Evolutionary conservation across 371 early-diverging fungal genomes (phyloP).

Genomic region (Batrachochytrium dendrobatidis): DNA sequence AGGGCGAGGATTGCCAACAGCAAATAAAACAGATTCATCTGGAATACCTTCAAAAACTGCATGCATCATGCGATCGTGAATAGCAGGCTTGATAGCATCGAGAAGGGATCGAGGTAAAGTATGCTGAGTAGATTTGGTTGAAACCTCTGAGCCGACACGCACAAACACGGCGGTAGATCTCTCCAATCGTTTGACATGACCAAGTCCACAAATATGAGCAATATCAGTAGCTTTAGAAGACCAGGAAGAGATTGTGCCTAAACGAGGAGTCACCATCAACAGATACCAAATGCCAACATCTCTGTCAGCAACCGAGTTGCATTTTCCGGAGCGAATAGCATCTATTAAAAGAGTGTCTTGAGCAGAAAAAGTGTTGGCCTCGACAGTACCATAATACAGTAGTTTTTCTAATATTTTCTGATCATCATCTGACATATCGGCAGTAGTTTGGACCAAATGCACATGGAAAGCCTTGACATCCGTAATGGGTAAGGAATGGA

Average conservation of each 20-base stretch:
- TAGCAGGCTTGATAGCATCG: slow-evolving; percentile 38
- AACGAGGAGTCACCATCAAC: slow-evolving; percentile 59
- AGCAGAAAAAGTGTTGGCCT: slow-evolving; percentile 16
- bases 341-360: neutral
- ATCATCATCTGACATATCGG: slow-evolving; percentile 18
- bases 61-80: slow-evolving; percentile 95
- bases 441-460: slow-evolving; percentile 61
- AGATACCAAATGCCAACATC: too few relatives aligned
- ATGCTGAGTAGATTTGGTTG: too few relatives aligned
- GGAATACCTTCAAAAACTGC: slow-evolving; percentile 16
- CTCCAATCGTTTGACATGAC: slow-evolving; percentile 71
- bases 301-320: neutral
- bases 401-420: slow-evolving; percentile 18
- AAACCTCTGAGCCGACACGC: slow-evolving; percentile 20
- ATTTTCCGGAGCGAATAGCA: neutral
- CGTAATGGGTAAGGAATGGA: slow-evolving; percentile 45
- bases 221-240: slow-evolving; percentile 97
- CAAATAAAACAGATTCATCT: slow-evolving; percentile 57
- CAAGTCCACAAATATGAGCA: slow-evolving; percentile 76
- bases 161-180: slow-evolving; percentile 68
- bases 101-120: slow-evolving; percentile 14
- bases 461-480: slow-evolving; percentile 56
- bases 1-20: slow-evolving; percentile 65
- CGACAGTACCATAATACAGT: slow-evolving; percentile 24
- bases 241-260: slow-evolving; percentile 97